Evolutionary conservation across 352 stramenopile genomes (phyloP).

Genomic region (Thraustochytrium sp.): DNA sequence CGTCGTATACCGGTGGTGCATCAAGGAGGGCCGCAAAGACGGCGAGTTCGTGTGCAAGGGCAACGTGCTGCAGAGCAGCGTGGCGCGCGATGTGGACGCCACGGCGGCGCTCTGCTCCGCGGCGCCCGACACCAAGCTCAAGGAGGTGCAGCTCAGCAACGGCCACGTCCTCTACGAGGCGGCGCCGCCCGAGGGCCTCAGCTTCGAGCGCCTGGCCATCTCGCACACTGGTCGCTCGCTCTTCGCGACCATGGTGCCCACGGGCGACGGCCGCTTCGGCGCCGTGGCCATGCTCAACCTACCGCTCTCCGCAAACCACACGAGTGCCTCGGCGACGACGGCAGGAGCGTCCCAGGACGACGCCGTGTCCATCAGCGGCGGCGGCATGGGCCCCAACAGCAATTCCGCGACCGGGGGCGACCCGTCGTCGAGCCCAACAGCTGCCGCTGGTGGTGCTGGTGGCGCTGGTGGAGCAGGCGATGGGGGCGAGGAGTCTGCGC

Average conservation of each 20-base stretch:
- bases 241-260: not conserved
- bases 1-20: conserved; percentile 75
- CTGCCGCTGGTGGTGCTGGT: too few species aligned
- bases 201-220: conserved; percentile 6
- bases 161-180: not conserved
- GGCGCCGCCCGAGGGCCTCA: not conserved
- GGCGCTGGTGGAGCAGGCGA: too few species aligned
- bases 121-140: conserved; percentile 35
- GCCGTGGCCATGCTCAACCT: not conserved
- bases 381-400: not conserved
- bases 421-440: too few species aligned
- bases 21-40: conserved; percentile 72
- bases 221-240: not conserved
- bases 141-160: conserved; percentile 28
- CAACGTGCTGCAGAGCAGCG: conserved; percentile 4
- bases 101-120: conserved; percentile 13
- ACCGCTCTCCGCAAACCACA: conserved; percentile 2
- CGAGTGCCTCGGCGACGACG: not conserved
- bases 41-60: conserved; percentile 63
- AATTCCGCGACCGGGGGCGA: not conserved
- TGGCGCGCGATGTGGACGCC: conserved; percentile 21
- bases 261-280: not conserved
- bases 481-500: too few species aligned
- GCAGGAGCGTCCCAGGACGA: not conserved
- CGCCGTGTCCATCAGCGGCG: too few species aligned